phyloP scores from a whole-genome alignment of 2,329 filamentous ascomycete genomes.

The Gaeumannomyces sp. region DNA sequence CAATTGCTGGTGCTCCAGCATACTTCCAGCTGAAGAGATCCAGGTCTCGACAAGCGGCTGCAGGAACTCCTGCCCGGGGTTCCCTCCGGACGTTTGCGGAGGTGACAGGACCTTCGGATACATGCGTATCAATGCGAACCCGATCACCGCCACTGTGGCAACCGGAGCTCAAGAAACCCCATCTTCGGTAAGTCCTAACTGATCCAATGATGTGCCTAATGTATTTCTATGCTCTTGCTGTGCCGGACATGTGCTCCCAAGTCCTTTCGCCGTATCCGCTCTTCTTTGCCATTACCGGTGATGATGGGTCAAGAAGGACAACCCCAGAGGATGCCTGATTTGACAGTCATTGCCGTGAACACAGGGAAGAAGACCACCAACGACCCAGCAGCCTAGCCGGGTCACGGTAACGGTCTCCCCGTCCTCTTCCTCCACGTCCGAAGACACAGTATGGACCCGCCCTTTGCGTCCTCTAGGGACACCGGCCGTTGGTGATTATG shows the following conservation, averaged over 20 bases:
- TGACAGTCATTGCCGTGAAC: constrained; percentile 1
- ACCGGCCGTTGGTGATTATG: background rate
- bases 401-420: background rate
- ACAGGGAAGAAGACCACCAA: background rate
- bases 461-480: background rate
- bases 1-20: constrained; percentile 71
- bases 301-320: background rate
- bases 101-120: constrained; percentile 59
- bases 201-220: background rate
- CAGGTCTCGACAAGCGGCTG: constrained; percentile 43
- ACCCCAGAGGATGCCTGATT: background rate
- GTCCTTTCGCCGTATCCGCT: background rate
- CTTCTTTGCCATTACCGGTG: background rate
- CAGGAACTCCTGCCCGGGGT: constrained; percentile 60
- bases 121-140: constrained; percentile 41
- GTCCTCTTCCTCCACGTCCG: background rate
- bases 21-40: constrained; percentile 44
- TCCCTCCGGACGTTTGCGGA: constrained; percentile 59
- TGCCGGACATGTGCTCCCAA: background rate
- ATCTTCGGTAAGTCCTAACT: constrained; percentile 14
- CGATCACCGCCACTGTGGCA: constrained; percentile 53
- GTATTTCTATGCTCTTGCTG: background rate
- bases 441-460: background rate
- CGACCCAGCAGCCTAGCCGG: background rate
- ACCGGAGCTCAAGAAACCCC: background rate